phyloP scores from a whole-genome alignment of 2,329 filamentous ascomycete species.

The Aulographum hederae region DNA sequence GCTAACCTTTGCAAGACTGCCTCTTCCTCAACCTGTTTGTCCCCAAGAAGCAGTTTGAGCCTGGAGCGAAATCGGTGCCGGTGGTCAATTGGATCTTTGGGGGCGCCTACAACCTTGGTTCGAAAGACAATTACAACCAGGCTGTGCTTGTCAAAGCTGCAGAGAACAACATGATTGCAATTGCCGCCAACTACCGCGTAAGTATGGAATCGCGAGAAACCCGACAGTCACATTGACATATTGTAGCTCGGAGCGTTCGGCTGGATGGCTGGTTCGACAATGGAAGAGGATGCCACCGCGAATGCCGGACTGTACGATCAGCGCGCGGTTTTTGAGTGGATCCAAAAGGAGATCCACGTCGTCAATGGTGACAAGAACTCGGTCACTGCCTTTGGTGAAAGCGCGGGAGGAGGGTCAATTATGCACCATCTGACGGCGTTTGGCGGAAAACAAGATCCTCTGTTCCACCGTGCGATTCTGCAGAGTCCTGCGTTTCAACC shows the following conservation, averaged over 20 bases:
- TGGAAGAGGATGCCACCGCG: slow-evolving; percentile 6
- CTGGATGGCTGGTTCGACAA: slow-evolving; percentile 15
- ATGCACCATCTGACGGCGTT: slow-evolving; percentile 18
- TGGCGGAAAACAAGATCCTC: too few relatives aligned
- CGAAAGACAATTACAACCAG: too few relatives aligned
- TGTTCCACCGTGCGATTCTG: too few relatives aligned
- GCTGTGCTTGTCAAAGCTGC: too few relatives aligned
- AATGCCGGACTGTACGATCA: slow-evolving; percentile 19
- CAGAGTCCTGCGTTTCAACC: too few relatives aligned
- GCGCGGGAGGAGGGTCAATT: slow-evolving; percentile 24
- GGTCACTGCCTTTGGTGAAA: slow-evolving; percentile 25
- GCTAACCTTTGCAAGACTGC: too few relatives aligned
- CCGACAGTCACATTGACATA: too few relatives aligned
- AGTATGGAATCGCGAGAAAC: too few relatives aligned
- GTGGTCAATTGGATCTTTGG: too few relatives aligned
- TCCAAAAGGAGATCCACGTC: slow-evolving; percentile 16
- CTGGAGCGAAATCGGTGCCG: slow-evolving; percentile 14
- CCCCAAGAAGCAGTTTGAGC: slow-evolving; percentile 17
- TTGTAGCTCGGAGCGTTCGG: slow-evolving; percentile 19
- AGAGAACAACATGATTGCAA: too few relatives aligned
- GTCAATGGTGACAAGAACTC: slow-evolving; percentile 20
- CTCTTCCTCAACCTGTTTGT: slow-evolving; percentile 29
- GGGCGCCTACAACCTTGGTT: too few relatives aligned
- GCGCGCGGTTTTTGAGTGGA: slow-evolving; percentile 17
- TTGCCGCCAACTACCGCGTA: too few relatives aligned